These are phyloP conservation scores for Lolium multiflorum DNA, from an alignment of 176 grass and related monocot genomes.

Conservation along the genomic window DNA sequence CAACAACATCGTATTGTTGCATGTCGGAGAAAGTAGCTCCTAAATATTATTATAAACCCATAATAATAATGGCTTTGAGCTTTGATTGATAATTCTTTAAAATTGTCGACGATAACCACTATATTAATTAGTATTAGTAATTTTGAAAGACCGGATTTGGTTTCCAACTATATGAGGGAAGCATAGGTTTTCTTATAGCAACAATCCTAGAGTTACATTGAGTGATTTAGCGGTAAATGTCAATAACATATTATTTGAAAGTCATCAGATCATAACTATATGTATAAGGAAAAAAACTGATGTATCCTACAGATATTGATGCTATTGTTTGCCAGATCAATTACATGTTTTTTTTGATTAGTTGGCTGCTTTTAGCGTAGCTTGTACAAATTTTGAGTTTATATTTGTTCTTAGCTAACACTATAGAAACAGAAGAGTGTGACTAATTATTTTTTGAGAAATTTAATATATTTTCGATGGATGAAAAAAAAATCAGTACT, in stretches of 20 bases:
- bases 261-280: neutral
- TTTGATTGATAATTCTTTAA: too few relatives aligned
- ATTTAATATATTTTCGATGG: too few relatives aligned
- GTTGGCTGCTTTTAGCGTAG: neutral
- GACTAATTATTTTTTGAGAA: too few relatives aligned
- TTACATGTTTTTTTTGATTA: neutral
- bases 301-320: neutral
- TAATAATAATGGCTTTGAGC: too few relatives aligned
- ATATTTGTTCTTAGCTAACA: neutral
- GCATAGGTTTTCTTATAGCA: neutral
- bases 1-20: too few relatives aligned
- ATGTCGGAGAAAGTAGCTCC: too few relatives aligned
- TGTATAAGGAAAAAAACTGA: neutral
- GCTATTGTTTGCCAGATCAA: neutral
- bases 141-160: too few relatives aligned
- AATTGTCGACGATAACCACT: too few relatives aligned
- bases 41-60: too few relatives aligned
- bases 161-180: too few relatives aligned
- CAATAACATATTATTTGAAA: neutral
- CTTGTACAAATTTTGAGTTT: neutral
- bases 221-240: neutral
- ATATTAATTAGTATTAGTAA: too few relatives aligned
- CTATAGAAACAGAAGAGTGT: neutral
- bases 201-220: neutral
- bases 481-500: too few relatives aligned